phyloP scores from a whole-genome alignment of 257 asterid genomes.

The Scutellaria barbata region DNA sequence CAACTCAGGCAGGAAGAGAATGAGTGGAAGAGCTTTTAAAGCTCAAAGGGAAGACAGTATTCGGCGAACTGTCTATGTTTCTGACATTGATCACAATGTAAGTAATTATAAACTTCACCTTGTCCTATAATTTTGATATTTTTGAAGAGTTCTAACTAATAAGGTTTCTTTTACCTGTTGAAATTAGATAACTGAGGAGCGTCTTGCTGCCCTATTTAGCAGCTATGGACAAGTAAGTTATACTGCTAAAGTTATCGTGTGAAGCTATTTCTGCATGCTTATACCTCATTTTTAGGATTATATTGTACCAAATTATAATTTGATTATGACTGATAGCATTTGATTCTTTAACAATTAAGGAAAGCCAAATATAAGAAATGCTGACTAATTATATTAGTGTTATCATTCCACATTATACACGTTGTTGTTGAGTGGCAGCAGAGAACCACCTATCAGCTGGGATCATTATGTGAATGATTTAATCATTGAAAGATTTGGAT shows the following conservation, averaged over 20 bases:
- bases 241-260: constrained; percentile 24
- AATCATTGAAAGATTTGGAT: no score
- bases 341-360: background rate
- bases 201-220: constrained; percentile 77
- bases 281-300: background rate
- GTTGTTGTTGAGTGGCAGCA: background rate
- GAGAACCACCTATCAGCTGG: background rate
- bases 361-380: constrained; percentile 6
- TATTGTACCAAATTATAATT: background rate
- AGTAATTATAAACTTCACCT: constrained; percentile 28
- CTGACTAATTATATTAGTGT: background rate
- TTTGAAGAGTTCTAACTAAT: constrained; percentile 34
- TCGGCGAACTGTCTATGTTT: constrained; percentile 85
- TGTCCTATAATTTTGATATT: constrained; percentile 3
- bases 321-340: constrained; percentile 2
- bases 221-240: constrained; percentile 84
- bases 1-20: constrained; percentile 60
- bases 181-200: constrained; percentile 78
- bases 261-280: constrained; percentile 24
- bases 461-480: background rate
- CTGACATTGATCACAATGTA: constrained; percentile 80
- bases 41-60: constrained; percentile 89
- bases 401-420: background rate
- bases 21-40: constrained; percentile 67
- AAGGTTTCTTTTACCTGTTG: constrained; percentile 34